phyloP scores from a whole-genome alignment of 306 rosid species.

The Citrullus colocynthis region DNA sequence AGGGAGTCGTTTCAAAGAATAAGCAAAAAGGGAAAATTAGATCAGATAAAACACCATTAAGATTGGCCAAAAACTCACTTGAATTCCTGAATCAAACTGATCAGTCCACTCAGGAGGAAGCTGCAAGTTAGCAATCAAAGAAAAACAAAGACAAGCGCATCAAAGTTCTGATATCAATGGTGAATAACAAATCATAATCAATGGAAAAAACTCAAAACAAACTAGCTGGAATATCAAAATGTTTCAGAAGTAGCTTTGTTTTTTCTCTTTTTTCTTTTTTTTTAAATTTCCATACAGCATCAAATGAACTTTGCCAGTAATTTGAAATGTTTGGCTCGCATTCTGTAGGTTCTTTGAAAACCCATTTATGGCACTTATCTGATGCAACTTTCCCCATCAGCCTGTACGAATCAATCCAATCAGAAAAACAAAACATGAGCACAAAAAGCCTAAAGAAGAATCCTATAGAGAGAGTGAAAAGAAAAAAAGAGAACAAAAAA shows the following conservation, averaged over 20 bases:
- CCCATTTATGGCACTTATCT: slow-evolving; percentile 99
- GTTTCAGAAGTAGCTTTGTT: not conserved
- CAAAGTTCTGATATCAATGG: slow-evolving; percentile 9
- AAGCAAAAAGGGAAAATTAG: not conserved
- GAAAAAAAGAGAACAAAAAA: too few relatives aligned
- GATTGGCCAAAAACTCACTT: slow-evolving; percentile 36
- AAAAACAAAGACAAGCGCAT: slow-evolving; percentile 24
- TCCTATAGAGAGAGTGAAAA: not conserved
- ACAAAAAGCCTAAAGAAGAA: not conserved
- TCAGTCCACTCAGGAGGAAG: slow-evolving; percentile 98
- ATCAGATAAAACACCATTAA: slow-evolving; percentile 12
- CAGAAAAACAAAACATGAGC: not conserved
- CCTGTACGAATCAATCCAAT: slow-evolving; percentile 30
- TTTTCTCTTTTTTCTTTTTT: not conserved
- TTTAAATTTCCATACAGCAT: slow-evolving; percentile 54
- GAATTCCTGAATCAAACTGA: slow-evolving; percentile 97
- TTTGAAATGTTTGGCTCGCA: slow-evolving; percentile 94
- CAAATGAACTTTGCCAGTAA: slow-evolving; percentile 99
- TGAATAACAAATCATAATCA: not conserved
- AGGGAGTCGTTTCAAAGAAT: not conserved
- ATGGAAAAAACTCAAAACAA: not conserved
- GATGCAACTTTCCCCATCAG: slow-evolving; percentile 99
- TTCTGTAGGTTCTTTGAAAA: slow-evolving; percentile 94
- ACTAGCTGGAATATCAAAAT: not conserved
- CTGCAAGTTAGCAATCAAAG: slow-evolving; percentile 62